Conservation (phyloP, 257 asterid genomes). For the Solanum clarkiae region DNA sequence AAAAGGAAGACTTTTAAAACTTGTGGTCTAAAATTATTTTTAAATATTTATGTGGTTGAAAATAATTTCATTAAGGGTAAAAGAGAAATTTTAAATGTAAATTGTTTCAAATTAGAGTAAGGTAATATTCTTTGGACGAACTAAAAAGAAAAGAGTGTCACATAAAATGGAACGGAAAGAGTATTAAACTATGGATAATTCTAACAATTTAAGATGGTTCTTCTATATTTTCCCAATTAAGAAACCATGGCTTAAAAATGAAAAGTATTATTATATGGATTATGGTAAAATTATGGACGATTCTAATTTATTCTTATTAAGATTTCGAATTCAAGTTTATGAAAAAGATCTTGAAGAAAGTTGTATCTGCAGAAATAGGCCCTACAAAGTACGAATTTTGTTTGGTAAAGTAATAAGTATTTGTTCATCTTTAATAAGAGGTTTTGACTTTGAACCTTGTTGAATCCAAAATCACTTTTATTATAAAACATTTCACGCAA, state of each 20-base stretch:
- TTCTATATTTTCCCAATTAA: background rate
- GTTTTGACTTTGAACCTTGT: accelerated
- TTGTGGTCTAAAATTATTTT: too few relatives aligned
- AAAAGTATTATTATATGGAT: background rate
- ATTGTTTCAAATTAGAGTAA: too few relatives aligned
- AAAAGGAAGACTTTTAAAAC: too few relatives aligned
- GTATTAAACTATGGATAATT: background rate
- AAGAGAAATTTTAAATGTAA: too few relatives aligned
- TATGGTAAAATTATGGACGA: background rate
- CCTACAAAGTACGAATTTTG: background rate
- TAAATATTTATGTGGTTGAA: too few relatives aligned
- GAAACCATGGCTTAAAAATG: background rate
- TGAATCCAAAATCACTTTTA: background rate
- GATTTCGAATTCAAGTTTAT: too few relatives aligned
- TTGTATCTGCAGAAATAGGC: accelerated
- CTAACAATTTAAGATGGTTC: background rate
- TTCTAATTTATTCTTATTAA: background rate
- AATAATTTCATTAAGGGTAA: too few relatives aligned
- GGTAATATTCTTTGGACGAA: too few relatives aligned
- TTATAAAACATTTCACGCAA: background rate
- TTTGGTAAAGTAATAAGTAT: background rate
- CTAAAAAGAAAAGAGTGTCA: too few relatives aligned
- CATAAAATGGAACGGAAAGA: accelerated
- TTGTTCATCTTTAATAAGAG: background rate
- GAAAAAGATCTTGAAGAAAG: too few relatives aligned